phyloP scores from a whole-genome alignment of 108 stramenopile species.

The Pelagomonas calceolata region DNA sequence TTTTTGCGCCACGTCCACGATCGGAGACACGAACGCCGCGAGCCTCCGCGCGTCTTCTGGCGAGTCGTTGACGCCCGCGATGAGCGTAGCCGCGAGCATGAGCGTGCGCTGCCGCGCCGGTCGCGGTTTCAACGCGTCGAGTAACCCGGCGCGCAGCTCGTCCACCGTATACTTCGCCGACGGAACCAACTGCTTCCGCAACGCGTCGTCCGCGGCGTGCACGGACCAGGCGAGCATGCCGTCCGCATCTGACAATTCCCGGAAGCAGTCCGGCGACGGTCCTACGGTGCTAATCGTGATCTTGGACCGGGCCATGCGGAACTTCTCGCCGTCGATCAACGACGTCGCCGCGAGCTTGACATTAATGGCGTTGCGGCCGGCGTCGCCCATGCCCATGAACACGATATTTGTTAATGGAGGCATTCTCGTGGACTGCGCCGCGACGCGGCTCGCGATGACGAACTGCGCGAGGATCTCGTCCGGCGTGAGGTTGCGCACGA shows the following conservation, averaged over 20 bases:
- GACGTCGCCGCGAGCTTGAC: not conserved
- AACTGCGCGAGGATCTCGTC: slow-evolving; percentile 8
- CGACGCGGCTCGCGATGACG: not conserved
- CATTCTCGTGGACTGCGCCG: not conserved
- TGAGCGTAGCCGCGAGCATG: slow-evolving; percentile 10
- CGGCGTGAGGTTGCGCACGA: slow-evolving; percentile 11
- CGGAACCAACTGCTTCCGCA: slow-evolving; percentile 8
- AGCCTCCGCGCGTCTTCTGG: slow-evolving; percentile 1
- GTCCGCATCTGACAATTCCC: not conserved
- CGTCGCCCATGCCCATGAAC: slow-evolving; percentile 14
- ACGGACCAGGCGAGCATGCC: slow-evolving; percentile 10
- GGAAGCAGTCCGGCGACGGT: slow-evolving; percentile 7
- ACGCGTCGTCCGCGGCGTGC: slow-evolving; percentile 1
- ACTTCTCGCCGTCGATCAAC: slow-evolving; percentile 1
- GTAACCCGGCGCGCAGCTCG: not conserved
- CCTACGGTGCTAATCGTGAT: slow-evolving; percentile 10
- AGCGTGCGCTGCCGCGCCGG: slow-evolving; percentile 4
- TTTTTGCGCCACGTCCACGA: not conserved
- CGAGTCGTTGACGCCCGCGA: slow-evolving; percentile 7
- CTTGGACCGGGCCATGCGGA: slow-evolving; percentile 4
- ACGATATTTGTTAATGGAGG: slow-evolving; percentile 4
- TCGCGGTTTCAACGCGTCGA: not conserved
- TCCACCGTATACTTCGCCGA: not conserved
- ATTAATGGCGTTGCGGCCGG: not conserved
- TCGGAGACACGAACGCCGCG: slow-evolving; percentile 1